Evolutionary conservation across 345 rosid genomes (phyloP), one percentile per base, ranked within the genome.

Genomic region (Fremontodendron californicum): DNA sequence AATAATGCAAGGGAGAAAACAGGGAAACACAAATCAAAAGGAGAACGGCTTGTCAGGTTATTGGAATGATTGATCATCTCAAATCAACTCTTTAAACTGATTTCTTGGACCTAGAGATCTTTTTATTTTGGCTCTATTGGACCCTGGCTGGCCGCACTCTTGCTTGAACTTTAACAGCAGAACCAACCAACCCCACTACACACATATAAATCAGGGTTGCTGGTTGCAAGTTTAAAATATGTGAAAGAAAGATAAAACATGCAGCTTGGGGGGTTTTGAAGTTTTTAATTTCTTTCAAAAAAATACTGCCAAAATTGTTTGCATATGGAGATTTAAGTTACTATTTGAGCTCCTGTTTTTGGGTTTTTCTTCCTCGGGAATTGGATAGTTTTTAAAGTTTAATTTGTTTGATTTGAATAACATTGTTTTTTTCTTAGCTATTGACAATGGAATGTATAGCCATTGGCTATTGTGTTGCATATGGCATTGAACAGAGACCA

Each of bases 1-100:
- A 71, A 15, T 58, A 71, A 78, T 71, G 27, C 31, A 49, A 4
- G 27, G 18, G 31, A 33, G n/a, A 16, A 52, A 39, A 21, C 21
- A 25, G 73, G 5, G 46, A 64, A 23, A 23, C 5, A 21, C 13
- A 55, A 55, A 13, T 55, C 62, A 27, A 23, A 9, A 23, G 11
- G 62, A 9, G 11, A 55, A 55, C 8, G 27, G 62, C 9, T 49
- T 49, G 71, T 33, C 35, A 33, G 35, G 35, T 33, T 33, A 33
- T 33, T 33, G 35, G 35, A 33, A 33, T 33, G 35, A 3, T 33
- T 33, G 35, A 78, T 48, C 69, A 21, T 73, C 73, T 46, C 62
- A 9, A 49, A 60, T 75, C n/a, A 77, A 74, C 71, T 9, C 74
- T 43, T 31, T 21, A 54, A 31, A 64, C 71, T 63, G 77, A 81